Conservation (phyloP, 2,329 filamentous ascomycete species). For the Fusarium buxicola region DNA sequence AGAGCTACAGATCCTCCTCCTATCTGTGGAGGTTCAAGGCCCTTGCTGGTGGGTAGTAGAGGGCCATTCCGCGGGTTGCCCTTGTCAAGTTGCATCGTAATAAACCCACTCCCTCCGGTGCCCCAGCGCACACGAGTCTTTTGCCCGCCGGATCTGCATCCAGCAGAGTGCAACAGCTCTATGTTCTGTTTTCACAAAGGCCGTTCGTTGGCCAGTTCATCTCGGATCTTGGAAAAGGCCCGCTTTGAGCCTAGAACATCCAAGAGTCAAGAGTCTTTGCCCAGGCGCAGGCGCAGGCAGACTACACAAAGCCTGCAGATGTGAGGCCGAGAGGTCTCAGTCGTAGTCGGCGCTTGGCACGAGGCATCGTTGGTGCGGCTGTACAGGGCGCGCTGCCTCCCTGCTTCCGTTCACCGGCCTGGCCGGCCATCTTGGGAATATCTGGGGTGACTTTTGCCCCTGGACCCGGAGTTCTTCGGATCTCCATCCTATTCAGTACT, state of each 20-base stretch:
- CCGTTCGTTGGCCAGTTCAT: slow-evolving; percentile 8
- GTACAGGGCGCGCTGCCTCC: slow-evolving; percentile 16
- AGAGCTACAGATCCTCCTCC: slow-evolving; percentile 14
- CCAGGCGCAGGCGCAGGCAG: slow-evolving; percentile 14
- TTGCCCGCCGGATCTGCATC: slow-evolving; percentile 32
- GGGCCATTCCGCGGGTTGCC: slow-evolving; percentile 26
- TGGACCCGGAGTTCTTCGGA: slow-evolving; percentile 26
- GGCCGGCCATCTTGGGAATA: slow-evolving; percentile 18
- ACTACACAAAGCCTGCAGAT: neutral
- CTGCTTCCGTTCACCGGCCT: slow-evolving; percentile 18
- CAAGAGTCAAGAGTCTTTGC: slow-evolving; percentile 12
- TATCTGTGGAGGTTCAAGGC: slow-evolving; percentile 14
- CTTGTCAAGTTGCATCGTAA: slow-evolving; percentile 21
- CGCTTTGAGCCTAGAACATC: slow-evolving; percentile 11
- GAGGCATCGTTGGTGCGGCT: slow-evolving; percentile 32
- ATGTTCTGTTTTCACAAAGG: neutral
- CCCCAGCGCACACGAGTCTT: slow-evolving; percentile 27
- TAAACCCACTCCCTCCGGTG: slow-evolving; percentile 26
- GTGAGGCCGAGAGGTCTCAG: slow-evolving; percentile 6
- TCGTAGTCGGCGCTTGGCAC: slow-evolving; percentile 25
- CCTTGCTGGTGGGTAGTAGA: slow-evolving; percentile 13
- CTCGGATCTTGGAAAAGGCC: neutral
- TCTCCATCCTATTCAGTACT: slow-evolving; percentile 29
- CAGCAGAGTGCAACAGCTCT: slow-evolving; percentile 12
- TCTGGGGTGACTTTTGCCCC: slow-evolving; percentile 16